These are phyloP conservation scores for Penicillium ochrochloron DNA, from an alignment of 495 filamentous ascomycete genomes.

Conservation along the genomic window DNA sequence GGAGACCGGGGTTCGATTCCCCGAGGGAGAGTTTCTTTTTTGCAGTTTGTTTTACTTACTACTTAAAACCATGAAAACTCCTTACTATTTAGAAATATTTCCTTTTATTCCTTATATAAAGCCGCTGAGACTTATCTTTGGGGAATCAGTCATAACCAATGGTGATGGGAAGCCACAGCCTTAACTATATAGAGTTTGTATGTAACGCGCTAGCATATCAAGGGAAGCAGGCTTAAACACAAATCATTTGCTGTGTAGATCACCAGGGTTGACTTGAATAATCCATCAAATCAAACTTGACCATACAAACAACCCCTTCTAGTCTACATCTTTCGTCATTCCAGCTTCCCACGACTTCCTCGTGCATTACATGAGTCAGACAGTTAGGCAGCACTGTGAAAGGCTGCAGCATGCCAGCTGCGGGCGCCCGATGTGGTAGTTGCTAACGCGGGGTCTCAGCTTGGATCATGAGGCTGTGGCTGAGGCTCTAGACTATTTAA, in stretches of 20 bases:
- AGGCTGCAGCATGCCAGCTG: slow-evolving; percentile 1
- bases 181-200: too few relatives aligned
- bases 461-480: slow-evolving; percentile 1
- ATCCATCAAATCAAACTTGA: not conserved
- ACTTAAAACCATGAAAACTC: not conserved
- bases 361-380: slow-evolving; percentile 44
- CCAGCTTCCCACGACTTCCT: not conserved
- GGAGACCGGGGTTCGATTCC: slow-evolving; percentile 62
- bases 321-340: not conserved
- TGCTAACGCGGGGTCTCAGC: not conserved
- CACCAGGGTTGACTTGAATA: not conserved
- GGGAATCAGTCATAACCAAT: too few relatives aligned
- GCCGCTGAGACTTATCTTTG: too few relatives aligned
- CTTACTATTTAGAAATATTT: too few relatives aligned
- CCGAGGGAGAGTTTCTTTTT: slow-evolving; percentile 49
- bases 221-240: not conserved
- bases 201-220: too few relatives aligned
- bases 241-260: too few relatives aligned
- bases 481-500: slow-evolving; percentile 3
- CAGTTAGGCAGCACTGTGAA: slow-evolving; percentile 7
- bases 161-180: too few relatives aligned
- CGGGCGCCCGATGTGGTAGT: slow-evolving; percentile 2
- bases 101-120: too few relatives aligned
- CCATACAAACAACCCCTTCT: not conserved
- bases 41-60: slow-evolving; percentile 48